Base-by-base conservation (phyloP, 2,329 filamentous ascomycete species). In the Xylaria sp. region DNA sequence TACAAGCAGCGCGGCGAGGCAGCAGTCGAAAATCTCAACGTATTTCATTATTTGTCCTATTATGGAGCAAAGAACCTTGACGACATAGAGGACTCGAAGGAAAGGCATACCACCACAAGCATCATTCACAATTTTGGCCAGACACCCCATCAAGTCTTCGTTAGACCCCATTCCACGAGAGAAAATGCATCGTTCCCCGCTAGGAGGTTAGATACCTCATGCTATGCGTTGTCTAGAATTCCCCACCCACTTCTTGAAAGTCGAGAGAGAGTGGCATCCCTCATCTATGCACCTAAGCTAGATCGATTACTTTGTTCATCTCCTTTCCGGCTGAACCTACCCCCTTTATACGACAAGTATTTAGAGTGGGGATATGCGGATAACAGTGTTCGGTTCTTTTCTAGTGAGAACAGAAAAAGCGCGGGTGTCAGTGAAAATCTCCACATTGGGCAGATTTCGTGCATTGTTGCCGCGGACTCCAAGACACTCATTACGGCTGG, bases 61-160 rank as follows among this genome's bases (percentile, higher is more conserved):
- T 92, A 94, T 69, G 97, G 96, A 7, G 94, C 95, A 2, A 97
- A 93, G 71, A 93, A 99, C 78, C 83, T 99, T 4, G 96, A 99
- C 78, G 90, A 90, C 60, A 98, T 99, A 68, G 89, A 91, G 8
- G 95, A 98, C 76, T 91, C 93, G 0, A 89, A 95, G 64, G 94
- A 98, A 79, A 87, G 94, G 50, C 85, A 94, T 7, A 93, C 95
- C 5, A 95, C 94, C 0, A 97, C 97, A 62, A 93, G 93, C 39
- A 97, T 97, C 73, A 98, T 99, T 74, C 95, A 99, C 80, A 98
- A 98, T 74, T 99, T 99, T 79, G 96, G 96, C 0, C 96, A 99
- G 79, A 99, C 97, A 1, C 96, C 97, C 1, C 92, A 97, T 74
- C 97, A 99, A 78, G 91, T 98, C 18, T 99, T 98, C 78, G 87